A percentile compares a stretch with the other conserved stretches of the same genome.
phyloP scores from a whole-genome alignment of 179 eudicot species.

The Silene noctiflora region DNA sequence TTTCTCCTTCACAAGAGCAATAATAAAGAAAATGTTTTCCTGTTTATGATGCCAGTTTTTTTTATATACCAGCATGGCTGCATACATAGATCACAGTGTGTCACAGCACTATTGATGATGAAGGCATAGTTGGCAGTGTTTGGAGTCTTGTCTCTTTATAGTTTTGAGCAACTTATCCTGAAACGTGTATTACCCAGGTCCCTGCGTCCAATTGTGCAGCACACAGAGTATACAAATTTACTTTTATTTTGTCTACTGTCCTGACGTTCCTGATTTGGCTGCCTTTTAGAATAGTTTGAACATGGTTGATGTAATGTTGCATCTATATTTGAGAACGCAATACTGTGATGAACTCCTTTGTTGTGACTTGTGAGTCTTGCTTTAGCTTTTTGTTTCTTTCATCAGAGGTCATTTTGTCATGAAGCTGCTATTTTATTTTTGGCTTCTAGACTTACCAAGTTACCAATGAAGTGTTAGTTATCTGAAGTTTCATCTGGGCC shows the following conservation, averaged over 20 bases:
- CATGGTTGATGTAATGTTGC: not conserved
- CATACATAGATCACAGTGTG: not conserved
- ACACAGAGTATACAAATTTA: not conserved
- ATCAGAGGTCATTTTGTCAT: not conserved
- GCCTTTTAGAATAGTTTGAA: not conserved
- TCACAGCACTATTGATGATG: too few species aligned
- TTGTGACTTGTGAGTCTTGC: not conserved
- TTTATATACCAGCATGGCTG: not conserved
- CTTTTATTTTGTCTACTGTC: not conserved
- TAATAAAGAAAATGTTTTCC: not conserved
- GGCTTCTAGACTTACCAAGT: not conserved
- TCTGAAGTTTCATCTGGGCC: not conserved
- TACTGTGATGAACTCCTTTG: not conserved
- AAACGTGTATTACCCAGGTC: not conserved
- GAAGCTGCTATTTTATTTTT: not conserved
- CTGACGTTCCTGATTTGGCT: not conserved
- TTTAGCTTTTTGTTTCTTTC: not conserved
- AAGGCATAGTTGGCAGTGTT: not conserved
- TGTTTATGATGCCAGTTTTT: not conserved
- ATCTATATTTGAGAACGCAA: not conserved
- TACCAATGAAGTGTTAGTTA: not conserved
- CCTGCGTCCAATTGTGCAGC: not conserved
- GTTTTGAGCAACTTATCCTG: not conserved
- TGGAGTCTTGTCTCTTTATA: not conserved
- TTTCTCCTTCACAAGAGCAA: not conserved